phyloP scores from a whole-genome alignment of 2,329 filamentous ascomycete genomes.

The Metarhizium anisopliae region DNA sequence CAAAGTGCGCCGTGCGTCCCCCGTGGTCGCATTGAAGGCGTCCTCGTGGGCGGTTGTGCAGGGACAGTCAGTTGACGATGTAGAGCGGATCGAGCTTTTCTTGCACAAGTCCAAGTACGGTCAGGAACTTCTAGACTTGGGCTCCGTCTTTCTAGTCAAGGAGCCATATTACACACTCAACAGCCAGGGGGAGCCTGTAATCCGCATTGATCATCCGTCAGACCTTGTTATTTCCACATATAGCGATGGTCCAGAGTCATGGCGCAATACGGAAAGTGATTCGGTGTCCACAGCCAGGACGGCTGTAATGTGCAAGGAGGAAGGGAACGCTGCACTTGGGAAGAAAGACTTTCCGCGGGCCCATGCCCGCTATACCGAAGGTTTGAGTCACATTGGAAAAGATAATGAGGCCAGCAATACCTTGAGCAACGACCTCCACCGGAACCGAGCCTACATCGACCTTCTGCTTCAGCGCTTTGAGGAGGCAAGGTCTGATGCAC shows the following conservation, averaged over 20 bases:
- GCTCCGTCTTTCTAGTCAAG: constrained; percentile 31
- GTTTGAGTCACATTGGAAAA: constrained; percentile 7
- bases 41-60: constrained; percentile 23
- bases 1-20: constrained; percentile 17
- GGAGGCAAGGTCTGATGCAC: constrained; percentile 20
- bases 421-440: constrained; percentile 20
- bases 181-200: constrained; percentile 26
- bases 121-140: constrained; percentile 23
- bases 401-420: constrained; percentile 5
- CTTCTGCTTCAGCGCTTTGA: constrained; percentile 21
- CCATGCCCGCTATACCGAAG: constrained; percentile 17
- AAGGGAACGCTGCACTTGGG: constrained; percentile 20
- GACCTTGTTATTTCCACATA: constrained; percentile 15
- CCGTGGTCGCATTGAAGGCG: constrained; percentile 13
- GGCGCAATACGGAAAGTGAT: constrained; percentile 3
- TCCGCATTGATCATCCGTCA: constrained; percentile 28
- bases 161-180: constrained; percentile 40
- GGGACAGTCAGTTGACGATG: constrained; percentile 15
- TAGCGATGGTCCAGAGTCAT: constrained; percentile 10
- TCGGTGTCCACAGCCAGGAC: not conserved
- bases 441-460: constrained; percentile 23
- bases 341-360: constrained; percentile 13
- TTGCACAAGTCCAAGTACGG: constrained; percentile 25
- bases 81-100: constrained; percentile 19
- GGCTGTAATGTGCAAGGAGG: constrained; percentile 15